Evolutionary conservation across 2,329 filamentous ascomycete genomes (phyloP), one percentile per base, ranked within the genome.

Genomic region (Pseudocercospora crystallina): DNA sequence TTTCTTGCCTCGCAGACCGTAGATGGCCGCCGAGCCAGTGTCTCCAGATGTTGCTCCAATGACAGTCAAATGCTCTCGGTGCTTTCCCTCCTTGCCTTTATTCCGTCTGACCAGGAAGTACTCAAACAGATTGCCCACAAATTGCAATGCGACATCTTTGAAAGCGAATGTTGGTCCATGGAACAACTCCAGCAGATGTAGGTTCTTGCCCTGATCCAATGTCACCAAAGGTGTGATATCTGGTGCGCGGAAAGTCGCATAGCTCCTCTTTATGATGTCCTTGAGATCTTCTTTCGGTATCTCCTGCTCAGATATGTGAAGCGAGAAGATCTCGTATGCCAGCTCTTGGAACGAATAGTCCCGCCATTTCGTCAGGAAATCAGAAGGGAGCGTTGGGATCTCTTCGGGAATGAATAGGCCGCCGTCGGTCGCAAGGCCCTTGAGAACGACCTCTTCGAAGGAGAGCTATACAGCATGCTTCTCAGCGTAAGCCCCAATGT

Each of bases 81-180:
- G 82, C 73, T 73, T 73, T 14, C 44, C 54, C 26, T 77, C 75
- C 75, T 87, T 89, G 59, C 81, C 82, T 67, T 81, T 66, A 61
- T 94, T 94, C 70, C 82, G 83, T 60, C 88, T 77, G 5, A 85
- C 80, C 10, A 94, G 77, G 70, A 94, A 92, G 70, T 92, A 94
- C 71, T 95, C 89, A 60, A 95, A 97, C 2, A 99, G 77, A 65
- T 99, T 97, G n/a, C 94, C 94, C 2, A 99, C 76, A 67, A 96
- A 94, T 64, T 97, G 92, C 56, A 97, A 77, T 12, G 91, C 91
- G 44, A 91, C 88, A 71, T 97, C 92, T 74, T 97, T 96, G 78
- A 97, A 97, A 2, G 92, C 87, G 69, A 90, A 96, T 0, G 87
- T 97, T 5, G 91, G 94, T 1, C 94, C 94, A 69, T 97, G 92